Evolutionary conservation across 2,329 filamentous ascomycete species (phyloP).

Genomic region (Fusarium drepaniforme): DNA sequence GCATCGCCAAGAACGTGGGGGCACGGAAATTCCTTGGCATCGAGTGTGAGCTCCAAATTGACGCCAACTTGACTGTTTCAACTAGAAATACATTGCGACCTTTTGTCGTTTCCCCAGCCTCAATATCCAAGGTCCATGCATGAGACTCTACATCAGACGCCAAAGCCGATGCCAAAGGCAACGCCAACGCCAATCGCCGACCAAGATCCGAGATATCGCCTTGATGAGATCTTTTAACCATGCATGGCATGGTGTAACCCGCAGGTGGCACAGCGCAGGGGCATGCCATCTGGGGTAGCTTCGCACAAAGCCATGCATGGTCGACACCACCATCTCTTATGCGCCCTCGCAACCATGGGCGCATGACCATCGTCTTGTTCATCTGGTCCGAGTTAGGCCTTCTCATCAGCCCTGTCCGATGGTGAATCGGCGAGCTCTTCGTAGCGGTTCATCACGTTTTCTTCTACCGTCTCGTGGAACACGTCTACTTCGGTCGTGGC

Average conservation of each 20-base stretch:
- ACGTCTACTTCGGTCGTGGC: slow-evolving; percentile 68
- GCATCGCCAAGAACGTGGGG: slow-evolving; percentile 15
- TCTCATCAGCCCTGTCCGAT: slow-evolving; percentile 28
- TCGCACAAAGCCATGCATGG: not conserved
- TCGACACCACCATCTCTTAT: not conserved
- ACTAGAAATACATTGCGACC: not conserved
- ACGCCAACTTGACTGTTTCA: not conserved
- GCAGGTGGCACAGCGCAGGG: slow-evolving; percentile 21
- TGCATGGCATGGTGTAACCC: slow-evolving; percentile 18
- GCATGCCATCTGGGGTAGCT: not conserved
- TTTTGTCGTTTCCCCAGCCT: not conserved
- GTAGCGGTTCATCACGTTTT: slow-evolving; percentile 62
- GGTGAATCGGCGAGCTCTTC: slow-evolving; percentile 50
- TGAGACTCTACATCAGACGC: slow-evolving; percentile 4
- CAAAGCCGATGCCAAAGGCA: slow-evolving; percentile 3
- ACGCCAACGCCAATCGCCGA: slow-evolving; percentile 34
- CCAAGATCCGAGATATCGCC: slow-evolving; percentile 45
- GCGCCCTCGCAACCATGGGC: not conserved
- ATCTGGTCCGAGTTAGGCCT: slow-evolving; percentile 25
- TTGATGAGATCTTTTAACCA: slow-evolving; percentile 29
- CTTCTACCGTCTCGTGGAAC: slow-evolving; percentile 64
- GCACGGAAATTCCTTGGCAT: not conserved
- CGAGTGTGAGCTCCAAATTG: not conserved
- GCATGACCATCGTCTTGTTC: not conserved
- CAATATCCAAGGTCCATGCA: not conserved